phyloP scores from a whole-genome alignment of 768 basidiomycete genomes.

The Erythrobasidium yunnanense region DNA sequence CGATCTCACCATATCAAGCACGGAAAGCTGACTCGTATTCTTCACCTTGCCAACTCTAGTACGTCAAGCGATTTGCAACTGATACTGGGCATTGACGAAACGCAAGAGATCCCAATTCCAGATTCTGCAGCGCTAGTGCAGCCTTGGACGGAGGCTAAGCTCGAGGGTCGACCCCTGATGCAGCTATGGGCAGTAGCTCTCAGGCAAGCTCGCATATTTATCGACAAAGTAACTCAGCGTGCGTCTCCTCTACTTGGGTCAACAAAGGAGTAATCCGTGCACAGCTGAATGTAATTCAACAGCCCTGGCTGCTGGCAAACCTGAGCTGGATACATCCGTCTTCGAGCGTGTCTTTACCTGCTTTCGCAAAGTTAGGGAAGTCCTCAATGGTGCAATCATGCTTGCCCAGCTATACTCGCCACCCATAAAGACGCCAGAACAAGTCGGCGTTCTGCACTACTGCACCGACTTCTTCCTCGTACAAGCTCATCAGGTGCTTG shows the following conservation, averaged over 20 bases:
- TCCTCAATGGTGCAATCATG: neutral
- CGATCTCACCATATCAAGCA: neutral
- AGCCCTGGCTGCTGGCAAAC: neutral
- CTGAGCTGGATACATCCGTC: neutral
- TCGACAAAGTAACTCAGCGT: slow-evolving; percentile 17
- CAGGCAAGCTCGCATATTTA: neutral
- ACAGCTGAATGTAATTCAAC: neutral
- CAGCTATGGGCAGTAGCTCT: slow-evolving; percentile 14
- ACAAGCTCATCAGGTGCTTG: slow-evolving; percentile 7
- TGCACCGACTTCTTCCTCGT: slow-evolving; percentile 6
- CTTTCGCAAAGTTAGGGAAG: neutral
- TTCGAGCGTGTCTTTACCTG: neutral
- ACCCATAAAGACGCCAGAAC: neutral
- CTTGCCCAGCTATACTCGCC: neutral
- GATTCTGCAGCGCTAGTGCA: neutral
- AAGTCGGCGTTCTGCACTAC: neutral
- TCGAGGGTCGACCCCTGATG: slow-evolving; percentile 8
- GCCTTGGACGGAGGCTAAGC: neutral
- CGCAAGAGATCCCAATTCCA: neutral
- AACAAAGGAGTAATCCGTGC: too few relatives aligned
- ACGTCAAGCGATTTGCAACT: slow-evolving; percentile 4
- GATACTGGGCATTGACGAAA: slow-evolving; percentile 3
- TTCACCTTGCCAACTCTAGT: neutral
- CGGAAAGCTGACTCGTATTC: neutral
- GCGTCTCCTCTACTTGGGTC: neutral